Evolutionary conservation across 1,284 basidiomycete species (phyloP), one percentile per base, ranked within the genome.

Genomic region (Moesziomyces sp.): DNA sequence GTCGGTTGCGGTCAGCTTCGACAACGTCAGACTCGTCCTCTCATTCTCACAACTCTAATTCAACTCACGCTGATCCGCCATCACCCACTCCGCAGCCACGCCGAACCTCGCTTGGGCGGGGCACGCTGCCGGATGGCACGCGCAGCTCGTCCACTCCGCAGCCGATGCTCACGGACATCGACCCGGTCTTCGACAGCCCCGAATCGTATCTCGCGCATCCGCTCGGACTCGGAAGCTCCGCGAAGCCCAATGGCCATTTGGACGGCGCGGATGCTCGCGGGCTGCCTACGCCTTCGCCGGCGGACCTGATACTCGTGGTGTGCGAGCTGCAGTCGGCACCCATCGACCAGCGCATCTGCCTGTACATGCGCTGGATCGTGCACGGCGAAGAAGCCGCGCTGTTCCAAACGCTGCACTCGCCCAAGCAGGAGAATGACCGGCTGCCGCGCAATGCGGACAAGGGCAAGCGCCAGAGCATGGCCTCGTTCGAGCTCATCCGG

Each of bases 251-350:
- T 7, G 52, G 13, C 19, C 24, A 3, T 49, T 46, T 21, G 4
- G 23, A 35, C 26, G 42, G 35, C n/a, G 4, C 19, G 26, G 14
- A 45, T n/a, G 19, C 23, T 14, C 16, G 46, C 5, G 21, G 30
- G 4, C 46, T 72, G 10, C 69, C 63, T 5, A 54, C 56, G 3
- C 40, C 52, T 23, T 5, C 52, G 19, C 63, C 66, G 35, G 71
- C 58, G 3, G 71, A 74, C 30, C 38, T 74, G 43, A 69, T 74
- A 13, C 38, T 74, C 23, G 66, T 74, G 3, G 52, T 74, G n/a
- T 74, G 71, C 58, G 65, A 74, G 38, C 48, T 74, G 35, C 71
- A 69, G 44, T 61, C 60, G 2, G 71, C 66, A 3, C 66, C 71
- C 1, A 55, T 64, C 8, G 71, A 74, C n/a, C 51, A 69, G 38